A percentile compares a stretch with the other conserved stretches of the same genome.
Conservation (phyloP, 768 basidiomycete genomes). For the Suillus hirtellus region DNA sequence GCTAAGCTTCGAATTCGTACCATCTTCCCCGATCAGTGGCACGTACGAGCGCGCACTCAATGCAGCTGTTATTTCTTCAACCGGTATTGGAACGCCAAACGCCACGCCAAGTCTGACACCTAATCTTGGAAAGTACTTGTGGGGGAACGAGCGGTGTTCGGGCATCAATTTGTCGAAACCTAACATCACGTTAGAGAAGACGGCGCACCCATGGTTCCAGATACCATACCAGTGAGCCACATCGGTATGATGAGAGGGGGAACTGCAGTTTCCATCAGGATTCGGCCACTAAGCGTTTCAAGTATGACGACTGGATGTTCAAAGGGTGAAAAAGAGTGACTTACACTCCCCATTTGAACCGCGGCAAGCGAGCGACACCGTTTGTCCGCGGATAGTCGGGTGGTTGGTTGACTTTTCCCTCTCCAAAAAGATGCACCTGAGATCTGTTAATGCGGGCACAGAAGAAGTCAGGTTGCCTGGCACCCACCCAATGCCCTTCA, state of each 20-base stretch:
- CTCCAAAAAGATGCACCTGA: slow-evolving; percentile 88
- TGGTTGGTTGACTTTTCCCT: slow-evolving; percentile 85
- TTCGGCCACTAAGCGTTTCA: slow-evolving; percentile 60
- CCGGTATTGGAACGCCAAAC: slow-evolving; percentile 73
- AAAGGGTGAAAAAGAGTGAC: slow-evolving; percentile 34
- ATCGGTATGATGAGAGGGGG: slow-evolving; percentile 86
- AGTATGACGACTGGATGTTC: slow-evolving; percentile 1
- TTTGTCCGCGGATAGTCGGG: slow-evolving; percentile 43
- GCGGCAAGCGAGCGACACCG: slow-evolving; percentile 53
- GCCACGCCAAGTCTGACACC: slow-evolving; percentile 70
- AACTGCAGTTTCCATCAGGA: slow-evolving; percentile 67
- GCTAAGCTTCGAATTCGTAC: slow-evolving; percentile 4
- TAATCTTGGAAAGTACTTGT: slow-evolving; percentile 66
- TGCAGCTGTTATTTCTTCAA: slow-evolving; percentile 34
- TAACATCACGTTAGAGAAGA: slow-evolving; percentile 22
- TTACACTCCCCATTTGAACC: slow-evolving; percentile 97
- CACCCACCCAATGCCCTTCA: slow-evolving; percentile 80
- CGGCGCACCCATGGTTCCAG: neutral
- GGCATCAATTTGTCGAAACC: slow-evolving; percentile 92
- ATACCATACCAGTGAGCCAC: slow-evolving; percentile 78
- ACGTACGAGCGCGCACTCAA: slow-evolving; percentile 13
- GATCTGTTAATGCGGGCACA: slow-evolving; percentile 6
- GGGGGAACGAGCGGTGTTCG: slow-evolving; percentile 74
- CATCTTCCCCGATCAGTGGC: slow-evolving; percentile 21
- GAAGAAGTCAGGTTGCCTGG: slow-evolving; percentile 1